Conservation (phyloP, 768 basidiomycete species). For the Lactarius hatsudake region DNA sequence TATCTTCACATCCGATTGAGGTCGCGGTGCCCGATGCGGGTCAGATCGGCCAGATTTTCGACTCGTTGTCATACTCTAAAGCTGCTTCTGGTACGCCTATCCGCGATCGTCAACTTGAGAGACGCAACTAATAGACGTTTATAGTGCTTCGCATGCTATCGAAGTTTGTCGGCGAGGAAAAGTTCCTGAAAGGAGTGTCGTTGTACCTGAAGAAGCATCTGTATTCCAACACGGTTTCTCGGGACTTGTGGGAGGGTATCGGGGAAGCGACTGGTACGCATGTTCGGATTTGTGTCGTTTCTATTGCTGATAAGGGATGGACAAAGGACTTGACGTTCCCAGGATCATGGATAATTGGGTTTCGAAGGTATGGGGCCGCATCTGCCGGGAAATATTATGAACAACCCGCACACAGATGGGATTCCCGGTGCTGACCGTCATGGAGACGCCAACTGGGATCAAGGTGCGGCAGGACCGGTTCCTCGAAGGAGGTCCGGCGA, state of each 20-base stretch:
- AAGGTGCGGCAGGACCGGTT: conserved; percentile 88
- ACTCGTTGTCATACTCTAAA: conserved; percentile 83
- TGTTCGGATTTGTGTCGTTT: neutral
- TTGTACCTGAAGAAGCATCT: conserved; percentile 87
- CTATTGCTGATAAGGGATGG: neutral
- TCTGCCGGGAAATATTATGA: neutral
- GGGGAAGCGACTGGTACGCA: conserved; percentile 58
- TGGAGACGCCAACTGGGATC: conserved; percentile 69
- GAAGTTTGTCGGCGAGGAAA: conserved; percentile 83
- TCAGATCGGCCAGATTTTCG: conserved; percentile 78
- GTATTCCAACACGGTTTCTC: conserved; percentile 81
- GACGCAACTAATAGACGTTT: neutral
- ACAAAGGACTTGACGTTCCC: conserved; percentile 61
- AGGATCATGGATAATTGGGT: conserved; percentile 92
- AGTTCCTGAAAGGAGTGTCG: conserved; percentile 82
- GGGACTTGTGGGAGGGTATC: conserved; percentile 87
- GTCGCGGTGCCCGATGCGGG: conserved; percentile 86
- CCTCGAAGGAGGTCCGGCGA: conserved; percentile 77
- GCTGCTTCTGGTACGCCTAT: conserved; percentile 60
- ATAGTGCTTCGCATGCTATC: conserved; percentile 91
- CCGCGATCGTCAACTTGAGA: neutral
- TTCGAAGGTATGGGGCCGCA: conserved; percentile 50
- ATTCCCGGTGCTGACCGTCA: conserved; percentile 87
- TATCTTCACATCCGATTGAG: conserved; percentile 90
- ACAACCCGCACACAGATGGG: conserved; percentile 48